Evolutionary conservation across 2,329 filamentous ascomycete species (phyloP).

Genomic region (Calonectria leucothoes): DNA sequence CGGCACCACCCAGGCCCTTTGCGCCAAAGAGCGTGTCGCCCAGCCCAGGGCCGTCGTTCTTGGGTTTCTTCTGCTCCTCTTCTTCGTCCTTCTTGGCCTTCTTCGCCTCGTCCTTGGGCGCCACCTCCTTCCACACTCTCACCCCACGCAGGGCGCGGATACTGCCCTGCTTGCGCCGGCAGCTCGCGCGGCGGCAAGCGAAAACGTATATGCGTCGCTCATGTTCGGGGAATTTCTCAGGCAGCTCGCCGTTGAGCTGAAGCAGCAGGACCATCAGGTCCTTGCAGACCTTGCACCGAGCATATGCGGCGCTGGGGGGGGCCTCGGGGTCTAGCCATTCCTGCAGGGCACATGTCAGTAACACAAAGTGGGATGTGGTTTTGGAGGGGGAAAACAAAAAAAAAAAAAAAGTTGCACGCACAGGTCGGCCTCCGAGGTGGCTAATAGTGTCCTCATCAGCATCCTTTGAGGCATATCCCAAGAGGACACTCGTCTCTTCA

Average conservation of each 20-base stretch:
- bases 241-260: constrained; percentile 91
- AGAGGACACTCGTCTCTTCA: constrained; percentile 85
- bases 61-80: constrained; percentile 47
- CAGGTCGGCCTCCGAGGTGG: constrained; percentile 87
- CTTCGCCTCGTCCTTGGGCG: constrained; percentile 38
- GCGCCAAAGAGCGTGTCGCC: constrained; percentile 79
- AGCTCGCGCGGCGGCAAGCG: constrained; percentile 80
- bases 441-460: constrained; percentile 85
- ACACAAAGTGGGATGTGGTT: background rate
- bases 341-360: constrained; percentile 58
- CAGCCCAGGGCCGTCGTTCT: constrained; percentile 57
- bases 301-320: constrained; percentile 80
- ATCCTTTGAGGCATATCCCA: constrained; percentile 89
- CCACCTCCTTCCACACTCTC: constrained; percentile 61
- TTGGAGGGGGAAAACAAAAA: background rate
- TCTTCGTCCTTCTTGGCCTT: constrained; percentile 46
- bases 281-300: constrained; percentile 89
- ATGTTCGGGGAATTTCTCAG: constrained; percentile 86
- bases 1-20: constrained; percentile 56
- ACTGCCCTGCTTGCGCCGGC: constrained; percentile 84
- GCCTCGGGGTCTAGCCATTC: constrained; percentile 83
- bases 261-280: constrained; percentile 85
- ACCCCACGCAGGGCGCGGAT: constrained; percentile 80
- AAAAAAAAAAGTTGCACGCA: constrained; percentile 59
- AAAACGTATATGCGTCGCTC: constrained; percentile 91